Evolutionary conservation across 257 asterid genomes (phyloP), one percentile per base, ranked within the genome.

Genomic region (Gentiana macrophylla): DNA sequence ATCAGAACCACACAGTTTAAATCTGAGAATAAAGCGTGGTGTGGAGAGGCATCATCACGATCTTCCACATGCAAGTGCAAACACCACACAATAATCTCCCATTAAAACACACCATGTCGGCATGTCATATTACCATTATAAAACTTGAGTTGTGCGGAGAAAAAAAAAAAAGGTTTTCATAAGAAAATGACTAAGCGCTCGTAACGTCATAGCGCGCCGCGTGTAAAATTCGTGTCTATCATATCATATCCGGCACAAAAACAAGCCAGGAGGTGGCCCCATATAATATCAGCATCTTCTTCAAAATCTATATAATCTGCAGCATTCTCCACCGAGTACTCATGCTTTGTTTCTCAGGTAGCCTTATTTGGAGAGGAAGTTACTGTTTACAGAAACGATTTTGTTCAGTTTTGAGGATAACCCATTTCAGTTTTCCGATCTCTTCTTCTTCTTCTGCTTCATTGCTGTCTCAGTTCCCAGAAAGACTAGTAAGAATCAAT

Each of bases 401-500:
- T 45, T 69, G 68, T 60, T 62, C 73, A 3, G 35, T 70, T 67
- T 44, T 56, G 10, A 57, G 38, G 32, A 49, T 11, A 66, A 37
- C 74, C 76, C 76, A n/a, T 66, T 64, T 74, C 63, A 15, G 2
- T 52, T 71, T 70, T 12, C 65, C 68, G 12, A 61, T 12, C 35
- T n/a, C 34, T 44, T 12, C 13, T 32, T 62, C 77, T 1, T 32
- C 24, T 24, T 0, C 24, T 24, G 24, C 37, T 60, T 46, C 43
- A 57, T 49, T 33, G 60, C 53, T 37, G 32, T 61, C 64, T 53
- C 59, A 32, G 50, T 53, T 67, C 6, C 24, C 24, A 24, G 60
- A 52, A 8, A 55, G 36, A 47, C 2, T 64, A n/a, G 45, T 61
- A 13, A 5, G 61, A 57, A 53, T 49, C 32, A 44, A 15, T 52